These are phyloP conservation scores for Neopestalotiopsis sp. DNA, from an alignment of 2,329 filamentous ascomycete genomes.

Conservation along the genomic window DNA sequence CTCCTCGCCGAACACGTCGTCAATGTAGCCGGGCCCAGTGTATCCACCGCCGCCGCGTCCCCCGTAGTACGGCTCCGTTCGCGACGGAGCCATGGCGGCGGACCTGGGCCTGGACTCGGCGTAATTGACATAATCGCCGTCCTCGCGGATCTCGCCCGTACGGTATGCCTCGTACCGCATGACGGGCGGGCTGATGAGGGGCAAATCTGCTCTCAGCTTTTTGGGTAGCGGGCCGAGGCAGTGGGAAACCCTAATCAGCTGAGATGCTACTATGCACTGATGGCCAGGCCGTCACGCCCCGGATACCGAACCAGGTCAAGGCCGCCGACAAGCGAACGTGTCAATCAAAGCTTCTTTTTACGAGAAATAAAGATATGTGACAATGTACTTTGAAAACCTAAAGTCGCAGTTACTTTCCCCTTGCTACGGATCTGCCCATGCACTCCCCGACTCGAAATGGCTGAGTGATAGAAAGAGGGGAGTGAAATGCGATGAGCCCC, in stretches of 20 bases:
- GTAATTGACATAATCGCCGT: slow-evolving; percentile 15
- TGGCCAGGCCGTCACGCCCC: background rate
- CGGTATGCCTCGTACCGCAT: slow-evolving; percentile 18
- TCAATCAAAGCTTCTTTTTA: background rate
- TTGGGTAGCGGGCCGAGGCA: background rate
- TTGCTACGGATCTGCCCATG: too few relatives aligned
- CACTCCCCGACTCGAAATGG: background rate
- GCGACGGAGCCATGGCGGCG: background rate
- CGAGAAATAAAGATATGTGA: background rate
- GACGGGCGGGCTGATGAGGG: background rate
- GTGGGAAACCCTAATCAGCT: background rate
- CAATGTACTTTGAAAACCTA: background rate
- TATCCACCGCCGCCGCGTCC: slow-evolving; percentile 13
- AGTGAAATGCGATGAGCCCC: background rate
- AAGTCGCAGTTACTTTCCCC: background rate
- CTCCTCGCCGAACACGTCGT: slow-evolving; percentile 47
- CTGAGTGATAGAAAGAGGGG: background rate
- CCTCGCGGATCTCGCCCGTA: slow-evolving; percentile 12
- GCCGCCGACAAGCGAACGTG: background rate
- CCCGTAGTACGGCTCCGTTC: background rate
- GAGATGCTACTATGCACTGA: background rate
- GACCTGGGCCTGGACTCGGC: slow-evolving; percentile 14
- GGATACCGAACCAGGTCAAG: background rate
- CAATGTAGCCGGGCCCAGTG: slow-evolving; percentile 24
- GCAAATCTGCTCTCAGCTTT: too few relatives aligned